Percentiles rank a stretch among this genome's conserved stretches.
Conservation (phyloP, 2,329 filamentous ascomycete genomes). For the Xylaria sp. region DNA sequence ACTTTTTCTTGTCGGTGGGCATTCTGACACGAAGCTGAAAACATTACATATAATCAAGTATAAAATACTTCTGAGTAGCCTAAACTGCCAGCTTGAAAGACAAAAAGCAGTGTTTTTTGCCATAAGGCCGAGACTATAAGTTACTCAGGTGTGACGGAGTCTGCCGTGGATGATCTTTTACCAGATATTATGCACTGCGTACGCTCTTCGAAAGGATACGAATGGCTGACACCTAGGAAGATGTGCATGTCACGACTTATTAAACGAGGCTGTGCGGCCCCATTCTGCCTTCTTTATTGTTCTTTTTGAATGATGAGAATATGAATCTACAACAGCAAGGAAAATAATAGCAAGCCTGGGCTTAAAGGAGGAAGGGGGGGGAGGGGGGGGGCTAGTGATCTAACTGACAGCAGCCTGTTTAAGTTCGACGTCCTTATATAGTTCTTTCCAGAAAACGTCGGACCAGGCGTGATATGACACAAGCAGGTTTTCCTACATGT, state of each 20-base stretch:
- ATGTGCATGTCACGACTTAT: not conserved
- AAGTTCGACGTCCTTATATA: not conserved
- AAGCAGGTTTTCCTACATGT: not conserved
- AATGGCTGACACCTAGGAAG: not conserved
- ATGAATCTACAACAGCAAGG: not conserved
- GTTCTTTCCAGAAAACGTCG: not conserved
- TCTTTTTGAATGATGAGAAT: not conserved
- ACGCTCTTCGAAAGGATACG: not conserved
- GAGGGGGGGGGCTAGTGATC: no score
- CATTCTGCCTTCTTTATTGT: not conserved
- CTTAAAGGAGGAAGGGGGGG: not conserved
- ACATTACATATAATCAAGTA: slow-evolving; percentile 7
- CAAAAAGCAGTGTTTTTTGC: not conserved
- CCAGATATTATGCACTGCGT: no score
- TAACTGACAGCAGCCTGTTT: not conserved
- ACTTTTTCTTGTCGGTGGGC: not conserved
- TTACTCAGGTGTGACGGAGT: not conserved
- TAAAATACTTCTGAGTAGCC: not conserved
- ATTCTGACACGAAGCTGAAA: not conserved
- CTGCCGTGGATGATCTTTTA: slow-evolving; percentile 3
- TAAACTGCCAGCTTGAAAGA: not conserved
- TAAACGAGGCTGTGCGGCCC: not conserved
- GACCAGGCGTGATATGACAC: not conserved
- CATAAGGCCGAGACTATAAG: not conserved
- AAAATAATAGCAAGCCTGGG: not conserved